These are phyloP conservation scores for Nakaseomyces bracarensis DNA, from an alignment of 1,139 yeast species.

Conservation along the genomic window DNA sequence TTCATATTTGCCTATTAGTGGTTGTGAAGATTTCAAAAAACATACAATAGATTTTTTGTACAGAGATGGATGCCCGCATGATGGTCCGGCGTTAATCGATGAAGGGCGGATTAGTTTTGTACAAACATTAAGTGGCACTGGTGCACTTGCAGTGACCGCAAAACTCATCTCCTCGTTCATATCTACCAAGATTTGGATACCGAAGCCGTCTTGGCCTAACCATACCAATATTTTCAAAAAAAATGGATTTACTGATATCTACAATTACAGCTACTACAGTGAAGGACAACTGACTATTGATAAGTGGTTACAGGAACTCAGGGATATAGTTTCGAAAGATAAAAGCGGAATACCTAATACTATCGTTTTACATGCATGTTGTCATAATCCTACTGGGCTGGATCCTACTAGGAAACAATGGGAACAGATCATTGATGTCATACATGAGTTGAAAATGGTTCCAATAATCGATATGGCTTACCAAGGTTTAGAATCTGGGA, in stretches of 20 bases:
- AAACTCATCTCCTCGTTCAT: constrained; percentile 46
- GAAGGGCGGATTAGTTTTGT: constrained; percentile 52
- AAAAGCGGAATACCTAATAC: constrained; percentile 39
- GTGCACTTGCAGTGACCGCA: constrained; percentile 85
- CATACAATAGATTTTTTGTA: constrained; percentile 67
- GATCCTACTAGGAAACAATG: constrained; percentile 80
- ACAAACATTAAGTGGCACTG: constrained; percentile 91
- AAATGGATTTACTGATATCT: constrained; percentile 25
- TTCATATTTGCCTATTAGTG: constrained; percentile 59
- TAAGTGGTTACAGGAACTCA: constrained; percentile 38
- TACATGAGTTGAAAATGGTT: constrained; percentile 48
- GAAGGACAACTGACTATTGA: constrained; percentile 46
- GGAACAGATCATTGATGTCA: constrained; percentile 56
- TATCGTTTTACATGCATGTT: constrained; percentile 83
- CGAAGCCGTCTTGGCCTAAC: constrained; percentile 94
- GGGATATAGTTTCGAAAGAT: constrained; percentile 38
- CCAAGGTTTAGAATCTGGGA: constrained; percentile 87
- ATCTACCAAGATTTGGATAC: constrained; percentile 54
- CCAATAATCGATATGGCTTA: constrained; percentile 88
- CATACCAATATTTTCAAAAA: constrained; percentile 54
- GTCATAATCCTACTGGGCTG: constrained; percentile 95
- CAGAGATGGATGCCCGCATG: constrained; percentile 42
- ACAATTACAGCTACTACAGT: constrained; percentile 46
- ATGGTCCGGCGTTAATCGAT: constrained; percentile 23
- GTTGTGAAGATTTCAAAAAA: constrained; percentile 56